Base-by-base conservation (phyloP, 129 eudicot genomes). In the Saussurea involucrata region DNA sequence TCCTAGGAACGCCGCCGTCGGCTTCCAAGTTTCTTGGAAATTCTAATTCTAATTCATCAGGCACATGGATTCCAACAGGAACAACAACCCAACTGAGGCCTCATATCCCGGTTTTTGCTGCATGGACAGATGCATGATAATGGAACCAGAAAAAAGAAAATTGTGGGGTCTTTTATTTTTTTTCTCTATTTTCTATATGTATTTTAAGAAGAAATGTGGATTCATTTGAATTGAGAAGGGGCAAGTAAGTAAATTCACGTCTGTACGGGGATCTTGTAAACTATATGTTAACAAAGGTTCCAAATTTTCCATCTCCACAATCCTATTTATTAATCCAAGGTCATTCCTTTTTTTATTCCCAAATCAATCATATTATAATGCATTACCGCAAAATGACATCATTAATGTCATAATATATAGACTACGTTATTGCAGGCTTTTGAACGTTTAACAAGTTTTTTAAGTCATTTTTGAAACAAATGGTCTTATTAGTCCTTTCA, bases 21-120 rank as follows among this genome's bases (percentile, higher is more conserved):
- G 90, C 87, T 53, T 49, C 88, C 63, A 88, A 83, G 80, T 77
- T 86, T 81, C 84, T 74, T 67, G 76, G 76, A 53, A 53, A 18
- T 53, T 53, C 61, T n/a, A 53, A 53, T 53, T 18, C 21, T 53
- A 68, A 22, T 80, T 73, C 84, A n/a, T 67, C 84, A n/a, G 80
- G 80, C 3, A 69, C 96, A 24, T 90, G 98, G 98, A 85, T 93
- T 24, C 82, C 89, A 63, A 64, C 92, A 44, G 82, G 81, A 63
- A 36, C 76, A 63, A 34, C 76, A 32, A 37, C 70, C 28, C 88
- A 85, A 65, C 75, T 89, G 76, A 88, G 93, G 86, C 80, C 92
- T 75, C 90, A 85, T 63, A 85, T 90, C 84, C 98, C 98, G 10
- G 81, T 93, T 32, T 93, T 90, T 74, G 90, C 98, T 80, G 96